Percentiles rank a stretch among this genome's conserved stretches.
These are phyloP conservation scores for Psilocybe azurescens DNA, from an alignment of 768 basidiomycete species.

Conservation along the genomic window DNA sequence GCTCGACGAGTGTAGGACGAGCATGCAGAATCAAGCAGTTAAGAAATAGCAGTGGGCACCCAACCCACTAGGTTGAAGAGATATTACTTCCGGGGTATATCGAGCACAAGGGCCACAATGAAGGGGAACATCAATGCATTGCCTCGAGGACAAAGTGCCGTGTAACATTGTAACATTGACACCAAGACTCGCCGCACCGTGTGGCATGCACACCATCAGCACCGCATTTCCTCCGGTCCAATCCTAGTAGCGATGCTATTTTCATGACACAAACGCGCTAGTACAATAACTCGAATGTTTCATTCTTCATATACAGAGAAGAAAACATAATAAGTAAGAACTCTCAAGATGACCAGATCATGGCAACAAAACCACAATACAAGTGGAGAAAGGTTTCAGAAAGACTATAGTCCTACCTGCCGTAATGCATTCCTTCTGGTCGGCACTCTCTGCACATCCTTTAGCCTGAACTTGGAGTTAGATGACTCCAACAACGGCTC, in stretches of 20 bases:
- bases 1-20: constrained; percentile 73
- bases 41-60: neutral
- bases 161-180: neutral
- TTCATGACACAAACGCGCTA: neutral
- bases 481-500: no score
- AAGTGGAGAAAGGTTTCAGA: no score
- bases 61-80: neutral
- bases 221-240: neutral
- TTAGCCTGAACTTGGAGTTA: no score
- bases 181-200: neutral
- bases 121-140: constrained; percentile 1
- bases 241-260: neutral
- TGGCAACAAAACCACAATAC: no score
- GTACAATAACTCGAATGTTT: neutral
- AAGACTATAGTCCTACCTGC: no score
- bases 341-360: no score
- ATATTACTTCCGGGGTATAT: neutral
- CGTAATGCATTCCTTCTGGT: no score
- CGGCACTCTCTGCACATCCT: no score
- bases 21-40: constrained; percentile 31
- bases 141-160: constrained; percentile 10
- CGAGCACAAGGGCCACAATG: neutral
- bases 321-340: neutral
- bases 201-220: neutral
- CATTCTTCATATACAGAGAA: neutral